Base-by-base conservation (phyloP, 805 yeast species). In the Wickerhamiella nectarea region DNA sequence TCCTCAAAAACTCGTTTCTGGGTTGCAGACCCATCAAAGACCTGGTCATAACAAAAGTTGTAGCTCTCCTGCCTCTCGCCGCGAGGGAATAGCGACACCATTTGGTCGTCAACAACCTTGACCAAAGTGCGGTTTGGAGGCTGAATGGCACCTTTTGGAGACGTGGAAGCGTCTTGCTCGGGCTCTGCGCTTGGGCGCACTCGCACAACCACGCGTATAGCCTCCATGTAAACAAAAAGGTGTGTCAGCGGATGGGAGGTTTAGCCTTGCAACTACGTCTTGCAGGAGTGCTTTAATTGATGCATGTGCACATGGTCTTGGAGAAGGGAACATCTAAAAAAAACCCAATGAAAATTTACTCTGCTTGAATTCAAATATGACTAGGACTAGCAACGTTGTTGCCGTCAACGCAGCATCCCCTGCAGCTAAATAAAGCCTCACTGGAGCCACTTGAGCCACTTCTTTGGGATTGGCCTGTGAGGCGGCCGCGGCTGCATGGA, bases 31-130 rank as follows among this genome's bases (percentile, higher is more conserved):
- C 72, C 78, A 58, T 80, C 91, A 58, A 86, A 84, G 9, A 86
- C 62, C 46, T 70, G 67, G 60, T 87, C 96, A 60, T 87, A 87
- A 1, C 81, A 81, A 62, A 83, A 87, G 46, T 80, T 67, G 53
- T 80, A 15, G 11, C n/a, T 31, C 3, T 34, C 17, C 9, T 21
- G 33, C 20, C 11, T 20, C 7, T 31, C 29, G n/a, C 17, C 24
- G 8, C 42, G 75, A 0, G 94, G 94, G 61, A 84, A 94, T 57
- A 85, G 84, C 11, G 84, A 74, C 45, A 85, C 67, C 94, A 85
- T 83, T 47, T 76, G 67, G 52, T 83, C 93, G 62, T 85, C 95
- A 2, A 84, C 89, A 20, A 82, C 87, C 46, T 80, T 76, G 19
- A 85, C 70, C 28, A 84, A 71, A 50, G 78, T 81, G 41, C 42